Conservation (phyloP, 768 basidiomycete species). For the Mrakia frigida region DNA sequence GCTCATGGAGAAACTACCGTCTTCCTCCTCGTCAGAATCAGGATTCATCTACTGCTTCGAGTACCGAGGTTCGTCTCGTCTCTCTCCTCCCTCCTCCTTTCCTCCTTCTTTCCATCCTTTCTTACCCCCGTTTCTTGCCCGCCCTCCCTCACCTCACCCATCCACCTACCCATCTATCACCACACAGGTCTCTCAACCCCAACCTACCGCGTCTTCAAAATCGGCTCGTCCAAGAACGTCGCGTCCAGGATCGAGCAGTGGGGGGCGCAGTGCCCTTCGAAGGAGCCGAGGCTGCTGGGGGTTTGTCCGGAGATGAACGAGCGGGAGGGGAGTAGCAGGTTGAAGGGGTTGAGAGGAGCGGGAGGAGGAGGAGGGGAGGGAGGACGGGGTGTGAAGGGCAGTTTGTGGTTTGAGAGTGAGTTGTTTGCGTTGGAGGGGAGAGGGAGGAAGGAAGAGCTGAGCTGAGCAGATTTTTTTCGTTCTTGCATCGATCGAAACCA, state of each 20-base stretch:
- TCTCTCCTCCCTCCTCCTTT: background rate
- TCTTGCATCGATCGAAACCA: background rate
- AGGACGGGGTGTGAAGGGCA: background rate
- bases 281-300: background rate
- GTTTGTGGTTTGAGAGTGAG: background rate
- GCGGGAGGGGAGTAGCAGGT: background rate
- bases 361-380: background rate
- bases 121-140: background rate
- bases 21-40: background rate
- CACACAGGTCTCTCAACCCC: background rate
- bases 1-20: background rate
- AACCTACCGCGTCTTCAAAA: conserved; percentile 12
- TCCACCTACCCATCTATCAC: background rate
- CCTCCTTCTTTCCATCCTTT: too few species aligned
- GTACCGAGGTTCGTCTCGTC: background rate
- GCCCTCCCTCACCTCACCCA: background rate
- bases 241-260: conserved; percentile 1
- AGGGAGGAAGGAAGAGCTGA: background rate
- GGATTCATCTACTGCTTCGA: conserved; percentile 9
- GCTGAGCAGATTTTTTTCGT: background rate
- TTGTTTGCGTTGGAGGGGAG: background rate
- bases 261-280: conserved; percentile 11
- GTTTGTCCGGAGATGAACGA: background rate
- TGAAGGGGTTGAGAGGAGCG: background rate
- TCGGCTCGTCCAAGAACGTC: conserved; percentile 8